These are phyloP conservation scores for Pulveroboletus sp. DNA, from an alignment of 1,284 basidiomycete genomes.

Conservation along the genomic window DNA sequence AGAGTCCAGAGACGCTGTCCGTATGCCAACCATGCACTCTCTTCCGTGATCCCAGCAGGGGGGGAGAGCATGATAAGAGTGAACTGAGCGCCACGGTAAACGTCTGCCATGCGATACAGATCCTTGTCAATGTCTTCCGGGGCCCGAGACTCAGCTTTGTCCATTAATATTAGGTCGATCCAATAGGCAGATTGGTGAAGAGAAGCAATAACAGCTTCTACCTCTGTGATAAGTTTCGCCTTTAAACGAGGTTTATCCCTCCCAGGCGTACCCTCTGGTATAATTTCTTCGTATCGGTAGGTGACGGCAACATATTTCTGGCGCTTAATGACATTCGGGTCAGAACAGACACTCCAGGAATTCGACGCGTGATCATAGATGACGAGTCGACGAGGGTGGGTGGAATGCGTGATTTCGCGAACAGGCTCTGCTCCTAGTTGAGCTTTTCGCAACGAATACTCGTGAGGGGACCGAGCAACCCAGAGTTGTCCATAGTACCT, in stretches of 20 bases:
- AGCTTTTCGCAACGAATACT: constrained; percentile 25
- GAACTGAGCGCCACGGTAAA: constrained; percentile 31
- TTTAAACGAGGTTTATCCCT: neutral
- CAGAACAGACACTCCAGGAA: constrained; percentile 10
- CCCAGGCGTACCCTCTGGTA: neutral
- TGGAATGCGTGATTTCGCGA: constrained; percentile 20
- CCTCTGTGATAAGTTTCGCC: constrained; percentile 7
- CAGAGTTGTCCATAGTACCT: constrained; percentile 28
- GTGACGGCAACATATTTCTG: constrained; percentile 27
- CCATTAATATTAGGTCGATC: constrained; percentile 24
- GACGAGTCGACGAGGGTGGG: constrained; percentile 24
- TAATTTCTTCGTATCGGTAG: constrained; percentile 21
- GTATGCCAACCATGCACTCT: constrained; percentile 20
- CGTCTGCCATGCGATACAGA: constrained; percentile 33
- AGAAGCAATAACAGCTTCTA: constrained; percentile 13
- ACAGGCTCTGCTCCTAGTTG: constrained; percentile 8
- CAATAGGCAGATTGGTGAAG: constrained; percentile 26
- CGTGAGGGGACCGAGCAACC: constrained; percentile 25
- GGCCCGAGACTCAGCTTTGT: neutral
- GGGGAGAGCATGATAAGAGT: constrained; percentile 29
- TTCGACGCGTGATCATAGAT: constrained; percentile 13
- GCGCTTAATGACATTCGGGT: constrained; percentile 10
- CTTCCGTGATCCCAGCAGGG: neutral
- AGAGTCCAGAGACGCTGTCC: constrained; percentile 35
- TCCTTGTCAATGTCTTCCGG: constrained; percentile 18